These are phyloP conservation scores for Bipolaris sorokiniana DNA, from an alignment of 2,329 filamentous ascomycete species.

Conservation along the genomic window DNA sequence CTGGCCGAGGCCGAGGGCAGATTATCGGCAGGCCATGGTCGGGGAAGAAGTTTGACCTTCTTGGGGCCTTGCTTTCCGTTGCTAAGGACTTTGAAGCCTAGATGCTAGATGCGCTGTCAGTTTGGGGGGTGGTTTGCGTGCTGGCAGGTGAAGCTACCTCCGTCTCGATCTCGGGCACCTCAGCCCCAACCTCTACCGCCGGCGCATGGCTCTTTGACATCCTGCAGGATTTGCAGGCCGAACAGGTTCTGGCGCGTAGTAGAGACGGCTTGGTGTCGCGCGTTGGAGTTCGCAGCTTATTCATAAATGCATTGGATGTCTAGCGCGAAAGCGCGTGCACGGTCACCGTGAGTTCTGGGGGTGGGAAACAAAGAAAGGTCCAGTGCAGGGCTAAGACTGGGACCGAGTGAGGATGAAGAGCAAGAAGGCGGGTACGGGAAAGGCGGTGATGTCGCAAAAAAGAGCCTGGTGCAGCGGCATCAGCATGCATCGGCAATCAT, in stretches of 20 bases:
- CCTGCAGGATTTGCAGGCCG: constrained; percentile 67
- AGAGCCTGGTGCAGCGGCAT: constrained; percentile 31
- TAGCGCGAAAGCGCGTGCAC: constrained; percentile 22
- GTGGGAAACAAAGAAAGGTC: constrained; percentile 4
- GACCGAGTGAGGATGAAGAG: constrained; percentile 35
- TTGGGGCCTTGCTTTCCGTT: constrained; percentile 71
- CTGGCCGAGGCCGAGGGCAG: constrained; percentile 79
- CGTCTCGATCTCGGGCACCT: constrained; percentile 79
- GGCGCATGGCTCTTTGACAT: constrained; percentile 52
- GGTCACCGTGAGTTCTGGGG: constrained; percentile 15
- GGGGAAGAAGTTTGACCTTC: constrained; percentile 79
- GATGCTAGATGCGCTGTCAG: constrained; percentile 54
- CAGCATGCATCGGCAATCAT: constrained; percentile 19
- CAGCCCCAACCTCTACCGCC: constrained; percentile 62
- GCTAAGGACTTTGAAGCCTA: constrained; percentile 74
- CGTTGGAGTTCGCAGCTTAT: constrained; percentile 30
- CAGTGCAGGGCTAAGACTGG: constrained; percentile 17
- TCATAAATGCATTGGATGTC: constrained; percentile 38
- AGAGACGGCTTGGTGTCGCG: constrained; percentile 37
- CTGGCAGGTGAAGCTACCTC: constrained; percentile 62
- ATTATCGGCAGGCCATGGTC: constrained; percentile 72
- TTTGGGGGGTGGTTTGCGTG: constrained; percentile 6
- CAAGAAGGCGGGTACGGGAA: constrained; percentile 32
- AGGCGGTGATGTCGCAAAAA: constrained; percentile 6
- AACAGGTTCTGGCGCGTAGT: constrained; percentile 62